Conservation (phyloP, 2,329 filamentous ascomycete species). For the Colletotrichum eremochloae region DNA sequence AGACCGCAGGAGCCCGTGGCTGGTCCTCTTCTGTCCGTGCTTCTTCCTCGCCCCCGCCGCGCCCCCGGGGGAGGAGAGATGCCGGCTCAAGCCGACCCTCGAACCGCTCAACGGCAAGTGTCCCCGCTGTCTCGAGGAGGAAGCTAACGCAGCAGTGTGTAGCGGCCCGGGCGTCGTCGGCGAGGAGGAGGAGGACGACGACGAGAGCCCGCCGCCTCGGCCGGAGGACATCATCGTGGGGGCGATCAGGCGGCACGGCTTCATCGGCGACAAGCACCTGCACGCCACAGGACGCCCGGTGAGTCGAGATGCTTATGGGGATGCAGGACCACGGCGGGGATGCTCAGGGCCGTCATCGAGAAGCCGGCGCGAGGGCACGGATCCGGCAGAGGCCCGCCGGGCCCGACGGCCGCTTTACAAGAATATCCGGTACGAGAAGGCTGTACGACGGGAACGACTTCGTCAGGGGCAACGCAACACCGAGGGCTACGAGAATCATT, state of each 20-base stretch:
- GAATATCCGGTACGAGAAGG: neutral
- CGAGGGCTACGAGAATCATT: neutral
- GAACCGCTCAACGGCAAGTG: constrained; percentile 17
- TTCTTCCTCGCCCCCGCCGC: neutral
- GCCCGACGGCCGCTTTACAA: neutral
- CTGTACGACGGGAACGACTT: neutral
- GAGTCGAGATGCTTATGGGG: neutral
- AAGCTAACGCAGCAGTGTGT: constrained; percentile 8
- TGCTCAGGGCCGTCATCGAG: neutral
- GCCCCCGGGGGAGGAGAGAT: neutral
- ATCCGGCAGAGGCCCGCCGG: neutral
- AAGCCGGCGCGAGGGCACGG: neutral
- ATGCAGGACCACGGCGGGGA: neutral
- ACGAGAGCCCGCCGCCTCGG: neutral
- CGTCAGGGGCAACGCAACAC: neutral
- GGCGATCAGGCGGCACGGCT: neutral
- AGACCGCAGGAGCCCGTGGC: constrained; percentile 7
- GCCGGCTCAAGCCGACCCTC: neutral
- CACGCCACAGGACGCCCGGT: neutral
- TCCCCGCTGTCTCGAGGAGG: constrained; percentile 19
- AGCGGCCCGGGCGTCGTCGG: constrained; percentile 1
- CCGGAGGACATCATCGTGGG: no score
- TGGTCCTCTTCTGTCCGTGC: constrained; percentile 20
- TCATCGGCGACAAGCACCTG: constrained; percentile 5
- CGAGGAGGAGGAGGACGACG: neutral